Conservation (phyloP, 1,284 basidiomycete genomes). For the Agroathelia rolfsii region DNA sequence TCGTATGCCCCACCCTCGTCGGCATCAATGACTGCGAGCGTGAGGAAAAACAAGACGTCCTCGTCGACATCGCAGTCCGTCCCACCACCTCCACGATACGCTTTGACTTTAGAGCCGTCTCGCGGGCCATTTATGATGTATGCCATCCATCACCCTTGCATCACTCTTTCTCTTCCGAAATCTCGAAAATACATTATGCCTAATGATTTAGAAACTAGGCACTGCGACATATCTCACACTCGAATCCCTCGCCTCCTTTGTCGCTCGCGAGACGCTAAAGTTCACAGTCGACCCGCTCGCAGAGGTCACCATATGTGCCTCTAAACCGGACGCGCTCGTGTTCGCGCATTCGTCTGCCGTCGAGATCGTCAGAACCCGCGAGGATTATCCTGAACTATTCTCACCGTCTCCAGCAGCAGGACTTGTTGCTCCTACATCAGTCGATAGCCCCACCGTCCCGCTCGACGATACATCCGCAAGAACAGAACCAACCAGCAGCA, state of each 20-base stretch:
- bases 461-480: no score
- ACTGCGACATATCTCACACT: conserved; percentile 63
- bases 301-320: conserved; percentile 49
- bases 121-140: no score
- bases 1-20: conserved; percentile 53
- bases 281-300: conserved; percentile 18
- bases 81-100: no score
- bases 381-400: conserved; percentile 23
- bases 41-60: conserved; percentile 58
- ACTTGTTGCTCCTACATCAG: no score
- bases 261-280: conserved; percentile 37
- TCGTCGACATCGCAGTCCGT: conserved; percentile 46
- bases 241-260: conserved; percentile 60
- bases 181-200: no score
- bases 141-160: no score
- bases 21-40: conserved; percentile 72
- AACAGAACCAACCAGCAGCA: no score
- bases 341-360: conserved; percentile 59
- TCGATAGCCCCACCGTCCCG: no score
- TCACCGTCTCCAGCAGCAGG: no score
- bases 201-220: no score
- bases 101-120: no score
- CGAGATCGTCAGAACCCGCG: conserved; percentile 37
- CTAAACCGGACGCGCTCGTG: conserved; percentile 72
- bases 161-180: no score